phyloP scores from a whole-genome alignment of 73 alveolate species.

The Breviolum minutum region DNA sequence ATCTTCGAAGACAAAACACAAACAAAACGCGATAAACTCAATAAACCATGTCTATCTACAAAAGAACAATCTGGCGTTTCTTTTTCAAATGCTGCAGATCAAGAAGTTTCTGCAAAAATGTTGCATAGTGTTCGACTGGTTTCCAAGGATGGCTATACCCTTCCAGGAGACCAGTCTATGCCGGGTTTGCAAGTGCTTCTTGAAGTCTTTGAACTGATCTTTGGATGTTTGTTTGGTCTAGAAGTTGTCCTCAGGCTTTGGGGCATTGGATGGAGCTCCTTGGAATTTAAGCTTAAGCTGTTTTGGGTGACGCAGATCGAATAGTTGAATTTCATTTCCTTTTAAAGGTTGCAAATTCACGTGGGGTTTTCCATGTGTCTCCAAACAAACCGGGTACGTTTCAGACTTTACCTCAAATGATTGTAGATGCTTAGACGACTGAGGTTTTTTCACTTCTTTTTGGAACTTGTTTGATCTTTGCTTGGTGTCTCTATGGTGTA shows the following conservation, averaged over 20 bases:
- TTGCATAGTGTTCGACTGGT: background rate
- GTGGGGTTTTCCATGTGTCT: no score
- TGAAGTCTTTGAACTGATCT: background rate
- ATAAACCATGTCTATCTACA: background rate
- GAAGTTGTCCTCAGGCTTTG: conserved; percentile 46
- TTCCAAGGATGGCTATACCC: conserved; percentile 9
- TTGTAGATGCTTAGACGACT: background rate
- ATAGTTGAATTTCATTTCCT: no score
- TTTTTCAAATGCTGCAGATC: background rate
- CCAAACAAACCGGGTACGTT: no score
- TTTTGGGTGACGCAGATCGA: no score
- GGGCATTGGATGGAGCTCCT: conserved; percentile 9
- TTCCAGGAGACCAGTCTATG: background rate
- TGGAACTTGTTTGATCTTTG: conserved; percentile 72
- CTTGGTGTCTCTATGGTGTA: conserved; percentile 58
- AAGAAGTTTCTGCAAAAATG: background rate
- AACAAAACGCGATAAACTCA: no score
- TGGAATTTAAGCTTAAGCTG: background rate
- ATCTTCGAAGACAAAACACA: no score
- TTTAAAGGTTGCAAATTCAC: no score
- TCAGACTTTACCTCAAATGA: no score
- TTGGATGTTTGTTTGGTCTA: conserved; percentile 40
- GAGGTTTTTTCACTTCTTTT: background rate
- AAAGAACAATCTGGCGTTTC: background rate
- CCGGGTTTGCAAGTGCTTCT: background rate